Base-by-base conservation (phyloP, 2,329 filamentous ascomycete species). In the Amauroascus verrucosus region DNA sequence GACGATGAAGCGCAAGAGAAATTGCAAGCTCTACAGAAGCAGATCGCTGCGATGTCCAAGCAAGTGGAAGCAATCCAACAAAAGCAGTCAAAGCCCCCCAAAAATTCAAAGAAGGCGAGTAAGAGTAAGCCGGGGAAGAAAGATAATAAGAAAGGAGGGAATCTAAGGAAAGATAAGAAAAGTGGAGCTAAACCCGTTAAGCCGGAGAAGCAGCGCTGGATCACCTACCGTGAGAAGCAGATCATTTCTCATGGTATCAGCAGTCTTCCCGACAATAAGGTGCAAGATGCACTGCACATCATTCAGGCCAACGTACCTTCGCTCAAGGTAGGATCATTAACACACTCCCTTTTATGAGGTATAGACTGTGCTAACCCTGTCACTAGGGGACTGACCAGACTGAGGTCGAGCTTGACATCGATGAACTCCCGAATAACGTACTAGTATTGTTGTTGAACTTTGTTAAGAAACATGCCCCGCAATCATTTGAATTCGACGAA, bases 181-280 rank as follows among this genome's bases (percentile, higher is more conserved):
- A 61, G 57, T 35, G 75, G 59, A 18, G 58, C 63, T 18, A 72
- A 69, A 53, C 48, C 56, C 13, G 57, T 64, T 30, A 75, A 70
- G 57, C 64, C 65, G 0, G 77, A 75, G 56, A 83, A 80, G 62
- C 73, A 77, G n/a, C 78, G 78, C 51, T 80, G 86, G 63, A 81
- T 88, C 43, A 84, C 81, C 6, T 80, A 84, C 55, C 77, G 84
- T 2, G 89, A 98, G 71, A 97, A 97, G 75, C 88, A 93, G 54
- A 81, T 90, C 59, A 94, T 98, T 54, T 91, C 88, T 1, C 84
- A 85, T 55, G 86, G 86, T 13, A 93, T 95, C 58, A 86, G 84
- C 62, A 83, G 84, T 57, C 81, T 97, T 54, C 83, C 89, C 16
- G 84, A 85, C 48, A 75, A 77, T n/a, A 83, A 88, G 60, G 85